phyloP scores from a whole-genome alignment of 257 asterid species.

The Solanum dulcamara region DNA sequence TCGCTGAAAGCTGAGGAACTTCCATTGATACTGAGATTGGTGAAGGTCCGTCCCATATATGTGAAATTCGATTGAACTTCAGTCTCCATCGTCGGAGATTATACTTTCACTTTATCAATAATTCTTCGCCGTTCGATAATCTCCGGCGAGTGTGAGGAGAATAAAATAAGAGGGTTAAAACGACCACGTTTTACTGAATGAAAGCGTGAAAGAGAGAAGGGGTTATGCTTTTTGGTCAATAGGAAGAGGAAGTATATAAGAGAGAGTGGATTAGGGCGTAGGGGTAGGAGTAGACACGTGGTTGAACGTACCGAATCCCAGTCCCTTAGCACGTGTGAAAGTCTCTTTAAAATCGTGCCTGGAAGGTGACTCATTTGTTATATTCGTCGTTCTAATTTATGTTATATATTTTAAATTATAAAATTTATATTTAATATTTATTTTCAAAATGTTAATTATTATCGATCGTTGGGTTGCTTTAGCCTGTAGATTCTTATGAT shows the following conservation, averaged over 20 bases:
- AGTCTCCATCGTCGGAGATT: conserved; percentile 42
- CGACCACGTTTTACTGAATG: conserved; percentile 27
- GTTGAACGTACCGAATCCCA: conserved; percentile 39
- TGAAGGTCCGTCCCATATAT: conserved; percentile 58
- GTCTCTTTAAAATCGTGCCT: conserved; percentile 58
- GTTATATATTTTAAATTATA: too few relatives aligned
- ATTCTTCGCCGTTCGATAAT: neutral
- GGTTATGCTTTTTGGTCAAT: neutral
- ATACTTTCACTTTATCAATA: neutral
- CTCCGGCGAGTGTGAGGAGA: neutral
- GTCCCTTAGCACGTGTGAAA: conserved; percentile 52
- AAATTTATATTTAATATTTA: too few relatives aligned
- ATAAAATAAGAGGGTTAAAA: neutral
- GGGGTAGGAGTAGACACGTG: conserved; percentile 48
- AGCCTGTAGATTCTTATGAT: too few relatives aligned
- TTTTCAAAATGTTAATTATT: too few relatives aligned
- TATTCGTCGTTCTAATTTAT: too few relatives aligned
- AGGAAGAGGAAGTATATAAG: conserved; percentile 21
- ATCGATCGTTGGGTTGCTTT: too few relatives aligned
- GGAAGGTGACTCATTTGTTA: conserved; percentile 21
- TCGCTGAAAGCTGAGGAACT: conserved; percentile 86
- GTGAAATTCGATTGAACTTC: conserved; percentile 36
- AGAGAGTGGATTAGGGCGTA: conserved; percentile 4
- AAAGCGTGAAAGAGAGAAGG: neutral
- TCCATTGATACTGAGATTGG: conserved; percentile 32